Conservation (phyloP, 2,329 filamentous ascomycete genomes). For the Fusarium cicatricum region DNA sequence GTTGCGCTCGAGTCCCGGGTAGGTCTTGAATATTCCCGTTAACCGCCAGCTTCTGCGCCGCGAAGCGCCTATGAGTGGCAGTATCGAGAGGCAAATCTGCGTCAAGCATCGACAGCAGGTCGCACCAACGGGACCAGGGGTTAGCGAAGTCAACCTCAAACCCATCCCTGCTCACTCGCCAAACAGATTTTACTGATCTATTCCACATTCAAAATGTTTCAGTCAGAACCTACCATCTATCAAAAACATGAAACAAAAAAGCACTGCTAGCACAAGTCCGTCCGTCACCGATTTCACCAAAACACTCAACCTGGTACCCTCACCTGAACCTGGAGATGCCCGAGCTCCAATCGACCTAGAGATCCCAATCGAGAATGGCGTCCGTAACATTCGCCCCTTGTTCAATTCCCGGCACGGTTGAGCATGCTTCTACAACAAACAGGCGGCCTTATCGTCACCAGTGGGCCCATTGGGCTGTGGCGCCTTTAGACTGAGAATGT, state of each 20-base stretch:
- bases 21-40: not conserved
- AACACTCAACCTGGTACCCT: slow-evolving; percentile 7
- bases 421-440: not conserved
- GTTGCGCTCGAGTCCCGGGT: slow-evolving; percentile 23
- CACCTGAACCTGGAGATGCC: slow-evolving; percentile 36
- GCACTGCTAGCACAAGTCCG: not conserved
- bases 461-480: not conserved
- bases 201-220: not conserved
- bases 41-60: not conserved
- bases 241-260: slow-evolving; percentile 11
- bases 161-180: slow-evolving; percentile 25
- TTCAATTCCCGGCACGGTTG: slow-evolving; percentile 13
- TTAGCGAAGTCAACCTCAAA: slow-evolving; percentile 22
- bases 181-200: not conserved
- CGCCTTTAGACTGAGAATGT: not conserved
- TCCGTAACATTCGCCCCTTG: slow-evolving; percentile 2
- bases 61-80: not conserved
- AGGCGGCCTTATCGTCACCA: not conserved
- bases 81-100: not conserved
- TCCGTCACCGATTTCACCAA: slow-evolving; percentile 4
- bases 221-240: not conserved
- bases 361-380: not conserved
- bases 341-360: not conserved
- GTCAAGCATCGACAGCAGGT: not conserved
- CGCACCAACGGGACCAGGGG: not conserved